Conservation (phyloP, 768 basidiomycete genomes). For the Tylopilus intermedius region DNA sequence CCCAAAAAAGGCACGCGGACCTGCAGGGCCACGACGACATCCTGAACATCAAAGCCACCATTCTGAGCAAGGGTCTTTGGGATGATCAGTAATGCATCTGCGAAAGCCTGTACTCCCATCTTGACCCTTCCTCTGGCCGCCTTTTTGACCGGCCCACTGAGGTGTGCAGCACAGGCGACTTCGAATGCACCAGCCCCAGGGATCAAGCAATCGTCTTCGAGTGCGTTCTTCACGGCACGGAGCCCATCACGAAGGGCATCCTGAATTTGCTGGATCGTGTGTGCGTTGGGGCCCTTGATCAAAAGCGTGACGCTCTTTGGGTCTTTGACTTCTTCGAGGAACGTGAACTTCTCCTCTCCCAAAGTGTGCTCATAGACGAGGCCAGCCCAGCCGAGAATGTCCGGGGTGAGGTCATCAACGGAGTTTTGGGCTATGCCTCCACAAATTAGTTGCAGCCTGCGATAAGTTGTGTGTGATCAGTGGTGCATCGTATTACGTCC, state of each 20-base stretch:
- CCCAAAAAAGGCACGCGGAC: slow-evolving; percentile 35
- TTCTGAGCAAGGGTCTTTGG: slow-evolving; percentile 96
- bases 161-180: slow-evolving; percentile 82
- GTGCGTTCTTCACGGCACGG: slow-evolving; percentile 91
- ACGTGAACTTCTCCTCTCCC: slow-evolving; percentile 98
- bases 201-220: slow-evolving; percentile 84
- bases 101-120: slow-evolving; percentile 96
- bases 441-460: slow-evolving; percentile 85
- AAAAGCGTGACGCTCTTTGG: slow-evolving; percentile 94
- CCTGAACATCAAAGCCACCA: slow-evolving; percentile 96
- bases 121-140: slow-evolving; percentile 89
- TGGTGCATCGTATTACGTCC: slow-evolving; percentile 31
- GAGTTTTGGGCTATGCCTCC: slow-evolving; percentile 97
- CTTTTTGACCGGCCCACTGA: slow-evolving; percentile 76
- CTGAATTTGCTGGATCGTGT: slow-evolving; percentile 94
- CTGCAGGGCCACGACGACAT: slow-evolving; percentile 87
- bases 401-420: slow-evolving; percentile 90
- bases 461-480: slow-evolving; percentile 7
- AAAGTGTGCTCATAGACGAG: slow-evolving; percentile 98
- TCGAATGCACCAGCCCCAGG: slow-evolving; percentile 99
- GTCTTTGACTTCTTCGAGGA: slow-evolving; percentile 92
- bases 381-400: slow-evolving; percentile 93
- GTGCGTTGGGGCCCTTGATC: slow-evolving; percentile 95
- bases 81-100: slow-evolving; percentile 89
- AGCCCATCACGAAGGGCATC: slow-evolving; percentile 98